phyloP scores from a whole-genome alignment of 768 basidiomycete species.

The Tremella fuciformis region DNA sequence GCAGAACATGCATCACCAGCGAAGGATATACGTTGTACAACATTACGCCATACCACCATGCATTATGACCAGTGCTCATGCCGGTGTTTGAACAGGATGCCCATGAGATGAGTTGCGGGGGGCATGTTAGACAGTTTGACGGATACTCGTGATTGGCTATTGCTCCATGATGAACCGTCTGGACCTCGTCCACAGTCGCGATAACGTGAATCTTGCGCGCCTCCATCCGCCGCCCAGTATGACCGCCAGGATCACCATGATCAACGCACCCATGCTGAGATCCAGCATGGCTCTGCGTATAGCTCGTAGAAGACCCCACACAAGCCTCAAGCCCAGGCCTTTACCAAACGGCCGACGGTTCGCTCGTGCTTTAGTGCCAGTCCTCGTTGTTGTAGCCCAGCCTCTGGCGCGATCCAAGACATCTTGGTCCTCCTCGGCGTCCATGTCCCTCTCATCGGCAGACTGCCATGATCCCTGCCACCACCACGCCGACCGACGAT shows the following conservation, averaged over 20 bases:
- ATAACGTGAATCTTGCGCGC: slow-evolving; percentile 20
- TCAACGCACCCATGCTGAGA: slow-evolving; percentile 30
- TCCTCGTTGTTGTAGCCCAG: background rate
- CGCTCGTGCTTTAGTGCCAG: background rate
- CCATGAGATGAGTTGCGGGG: too few relatives aligned
- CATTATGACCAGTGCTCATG: too few relatives aligned
- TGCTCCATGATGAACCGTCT: slow-evolving; percentile 14
- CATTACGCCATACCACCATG: too few relatives aligned
- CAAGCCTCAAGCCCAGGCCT: slow-evolving; percentile 23
- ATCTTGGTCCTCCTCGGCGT: slow-evolving; percentile 28
- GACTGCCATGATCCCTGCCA: slow-evolving; percentile 10
- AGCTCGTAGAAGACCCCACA: slow-evolving; percentile 31
- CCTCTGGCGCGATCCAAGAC: background rate
- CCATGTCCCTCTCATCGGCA: slow-evolving; percentile 31
- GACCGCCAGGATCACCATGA: slow-evolving; percentile 28
- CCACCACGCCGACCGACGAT: slow-evolving; percentile 30
- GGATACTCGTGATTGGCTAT: background rate
- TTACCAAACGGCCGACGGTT: slow-evolving; percentile 2
- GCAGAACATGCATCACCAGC: slow-evolving; percentile 2
- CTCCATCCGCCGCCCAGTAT: slow-evolving; percentile 34
- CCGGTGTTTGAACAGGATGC: too few relatives aligned
- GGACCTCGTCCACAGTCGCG: slow-evolving; percentile 17
- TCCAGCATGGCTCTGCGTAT: slow-evolving; percentile 40
- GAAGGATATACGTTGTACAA: background rate
- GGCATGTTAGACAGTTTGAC: too few relatives aligned